A percentile compares a stretch with the other conserved stretches of the same genome.
Evolutionary conservation across 768 basidiomycete genomes (phyloP).

Genomic region (Serendipita vermifera): DNA sequence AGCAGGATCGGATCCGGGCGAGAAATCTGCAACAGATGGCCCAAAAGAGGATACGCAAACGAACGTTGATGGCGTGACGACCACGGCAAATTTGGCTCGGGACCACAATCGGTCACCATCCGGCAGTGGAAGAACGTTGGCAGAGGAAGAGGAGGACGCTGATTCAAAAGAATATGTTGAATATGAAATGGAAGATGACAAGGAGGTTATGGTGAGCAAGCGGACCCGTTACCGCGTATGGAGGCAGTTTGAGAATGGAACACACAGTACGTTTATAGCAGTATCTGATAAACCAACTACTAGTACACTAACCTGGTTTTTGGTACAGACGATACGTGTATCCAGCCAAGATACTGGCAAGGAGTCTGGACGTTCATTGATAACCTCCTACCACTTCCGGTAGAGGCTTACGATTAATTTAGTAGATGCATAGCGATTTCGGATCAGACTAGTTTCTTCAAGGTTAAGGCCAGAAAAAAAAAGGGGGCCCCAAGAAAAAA

Average conservation of each 20-base stretch:
- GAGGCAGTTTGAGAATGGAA: slow-evolving; percentile 25
- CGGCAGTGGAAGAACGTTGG: too few species aligned
- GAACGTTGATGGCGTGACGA: too few species aligned
- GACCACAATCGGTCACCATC: too few species aligned
- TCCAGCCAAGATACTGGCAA: slow-evolving; percentile 42
- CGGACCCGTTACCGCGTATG: slow-evolving; percentile 18
- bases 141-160: slow-evolving; percentile 13
- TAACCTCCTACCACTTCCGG: not conserved
- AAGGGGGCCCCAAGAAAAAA: too few species aligned
- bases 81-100: too few species aligned
- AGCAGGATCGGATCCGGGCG: too few species aligned
- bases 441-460: too few species aligned
- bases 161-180: slow-evolving; percentile 15
- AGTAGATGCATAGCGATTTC: too few species aligned
- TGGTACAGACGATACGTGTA: slow-evolving; percentile 34
- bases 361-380: slow-evolving; percentile 37
- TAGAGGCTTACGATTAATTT: too few species aligned
- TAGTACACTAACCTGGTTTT: not conserved
- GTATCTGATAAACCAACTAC: not conserved
- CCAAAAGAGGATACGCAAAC: too few species aligned
- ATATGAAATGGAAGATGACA: not conserved
- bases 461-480: too few species aligned
- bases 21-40: too few species aligned
- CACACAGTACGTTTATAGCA: slow-evolving; percentile 20
- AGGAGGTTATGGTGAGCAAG: slow-evolving; percentile 9